These are phyloP conservation scores for Achaetomium macrosporum DNA, from an alignment of 2,329 filamentous ascomycete species.

Conservation along the genomic window DNA sequence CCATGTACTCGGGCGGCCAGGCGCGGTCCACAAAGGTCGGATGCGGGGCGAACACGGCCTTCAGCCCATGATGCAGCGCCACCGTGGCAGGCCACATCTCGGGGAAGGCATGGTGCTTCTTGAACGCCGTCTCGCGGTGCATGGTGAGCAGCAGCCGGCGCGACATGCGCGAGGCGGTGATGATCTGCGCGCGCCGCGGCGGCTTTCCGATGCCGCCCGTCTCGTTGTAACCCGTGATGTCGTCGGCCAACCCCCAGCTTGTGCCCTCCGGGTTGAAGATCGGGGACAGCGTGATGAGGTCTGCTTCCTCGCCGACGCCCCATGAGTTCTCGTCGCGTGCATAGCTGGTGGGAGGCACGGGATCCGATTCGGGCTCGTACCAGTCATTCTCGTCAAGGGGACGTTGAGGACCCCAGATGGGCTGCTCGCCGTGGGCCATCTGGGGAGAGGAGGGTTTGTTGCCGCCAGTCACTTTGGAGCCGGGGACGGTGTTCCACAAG, in stretches of 20 bases:
- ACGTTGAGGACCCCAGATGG: slow-evolving; percentile 79
- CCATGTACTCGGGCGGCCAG: slow-evolving; percentile 76
- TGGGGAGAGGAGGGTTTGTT: background rate
- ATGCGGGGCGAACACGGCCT: slow-evolving; percentile 86
- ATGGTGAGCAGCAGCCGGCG: slow-evolving; percentile 74
- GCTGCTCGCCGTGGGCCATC: slow-evolving; percentile 43
- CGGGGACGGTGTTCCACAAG: slow-evolving; percentile 53
- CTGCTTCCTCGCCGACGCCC: slow-evolving; percentile 86
- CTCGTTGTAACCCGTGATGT: slow-evolving; percentile 79
- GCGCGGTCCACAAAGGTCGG: slow-evolving; percentile 80
- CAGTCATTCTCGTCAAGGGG: slow-evolving; percentile 63
- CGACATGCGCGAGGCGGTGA: slow-evolving; percentile 80
- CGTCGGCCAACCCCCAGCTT: slow-evolving; percentile 73
- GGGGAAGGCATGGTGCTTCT: slow-evolving; percentile 85
- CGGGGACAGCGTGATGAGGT: slow-evolving; percentile 86
- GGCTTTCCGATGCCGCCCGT: slow-evolving; percentile 52
- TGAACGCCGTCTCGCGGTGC: slow-evolving; percentile 81
- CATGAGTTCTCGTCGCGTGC: slow-evolving; percentile 78
- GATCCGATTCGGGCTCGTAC: slow-evolving; percentile 67
- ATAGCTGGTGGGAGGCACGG: slow-evolving; percentile 62
- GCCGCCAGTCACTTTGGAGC: slow-evolving; percentile 30
- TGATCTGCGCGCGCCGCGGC: slow-evolving; percentile 77
- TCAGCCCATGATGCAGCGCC: slow-evolving; percentile 85
- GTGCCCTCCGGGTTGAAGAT: slow-evolving; percentile 87
- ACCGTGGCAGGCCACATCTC: slow-evolving; percentile 94